Percentiles rank a stretch among this genome's conserved stretches.
These are phyloP conservation scores for Penicillium subrubescens DNA, from an alignment of 495 filamentous ascomycete species.

Conservation along the genomic window DNA sequence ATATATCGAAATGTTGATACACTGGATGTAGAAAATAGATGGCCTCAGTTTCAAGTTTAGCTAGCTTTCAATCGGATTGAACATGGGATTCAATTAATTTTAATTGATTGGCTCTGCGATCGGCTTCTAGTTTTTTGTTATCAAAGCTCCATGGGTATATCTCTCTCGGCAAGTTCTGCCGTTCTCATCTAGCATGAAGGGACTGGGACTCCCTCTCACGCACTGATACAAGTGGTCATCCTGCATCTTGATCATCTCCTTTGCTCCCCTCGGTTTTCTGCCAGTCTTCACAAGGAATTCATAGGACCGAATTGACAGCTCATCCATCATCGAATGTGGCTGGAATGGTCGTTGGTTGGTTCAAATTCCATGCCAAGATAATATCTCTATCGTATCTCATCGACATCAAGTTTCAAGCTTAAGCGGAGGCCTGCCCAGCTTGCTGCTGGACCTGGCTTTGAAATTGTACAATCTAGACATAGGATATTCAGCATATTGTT, in stretches of 20 bases:
- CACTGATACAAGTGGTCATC: background rate
- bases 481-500: conserved; percentile 19
- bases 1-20: conserved; percentile 20
- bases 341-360: background rate
- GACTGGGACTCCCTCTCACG: background rate
- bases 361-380: background rate
- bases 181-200: background rate
- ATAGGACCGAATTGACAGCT: background rate
- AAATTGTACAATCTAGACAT: conserved; percentile 46
- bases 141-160: conserved; percentile 25
- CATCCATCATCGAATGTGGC: background rate
- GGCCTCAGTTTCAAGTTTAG: background rate
- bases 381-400: background rate
- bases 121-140: background rate
- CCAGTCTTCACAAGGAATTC: background rate
- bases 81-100: background rate
- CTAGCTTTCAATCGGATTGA: background rate
- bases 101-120: background rate
- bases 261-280: background rate
- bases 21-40: conserved; percentile 10
- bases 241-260: background rate
- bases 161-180: conserved; percentile 3
- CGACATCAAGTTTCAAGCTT: conserved; percentile 8
- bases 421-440: conserved; percentile 42
- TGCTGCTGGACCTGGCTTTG: conserved; percentile 46